Conservation (phyloP, 2,329 filamentous ascomycete genomes). For the Fonsecaea erecta region DNA sequence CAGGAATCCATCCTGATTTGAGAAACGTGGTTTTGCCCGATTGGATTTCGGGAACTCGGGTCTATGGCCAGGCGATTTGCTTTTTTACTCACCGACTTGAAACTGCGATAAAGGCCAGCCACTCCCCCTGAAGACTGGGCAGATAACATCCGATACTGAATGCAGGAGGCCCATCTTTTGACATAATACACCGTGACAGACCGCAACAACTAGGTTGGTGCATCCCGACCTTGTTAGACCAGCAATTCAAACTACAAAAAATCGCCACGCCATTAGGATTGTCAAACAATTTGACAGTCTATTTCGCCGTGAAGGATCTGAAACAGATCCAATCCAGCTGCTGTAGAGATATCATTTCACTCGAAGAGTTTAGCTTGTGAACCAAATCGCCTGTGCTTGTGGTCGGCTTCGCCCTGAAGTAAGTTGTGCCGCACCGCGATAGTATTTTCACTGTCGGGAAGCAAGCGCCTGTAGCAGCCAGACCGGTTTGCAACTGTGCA, state of each 20-base stretch:
- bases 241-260: background rate
- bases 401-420: background rate
- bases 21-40: background rate
- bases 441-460: background rate
- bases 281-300: background rate
- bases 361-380: background rate
- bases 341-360: background rate
- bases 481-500: constrained; percentile 8
- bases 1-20: background rate
- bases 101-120: background rate
- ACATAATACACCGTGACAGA: background rate
- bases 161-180: background rate
- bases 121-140: background rate
- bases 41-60: background rate
- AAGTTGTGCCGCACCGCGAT: background rate
- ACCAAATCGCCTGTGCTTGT: background rate
- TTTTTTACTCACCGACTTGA: constrained; percentile 11
- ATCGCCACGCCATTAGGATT: background rate
- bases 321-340: constrained; percentile 12
- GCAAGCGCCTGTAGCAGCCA: constrained; percentile 5
- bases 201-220: background rate
- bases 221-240: background rate
- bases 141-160: background rate
- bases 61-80: background rate
- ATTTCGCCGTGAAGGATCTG: constrained; percentile 1